phyloP scores from a whole-genome alignment of 805 yeast species.

The Saccharomycopsis sp. region DNA sequence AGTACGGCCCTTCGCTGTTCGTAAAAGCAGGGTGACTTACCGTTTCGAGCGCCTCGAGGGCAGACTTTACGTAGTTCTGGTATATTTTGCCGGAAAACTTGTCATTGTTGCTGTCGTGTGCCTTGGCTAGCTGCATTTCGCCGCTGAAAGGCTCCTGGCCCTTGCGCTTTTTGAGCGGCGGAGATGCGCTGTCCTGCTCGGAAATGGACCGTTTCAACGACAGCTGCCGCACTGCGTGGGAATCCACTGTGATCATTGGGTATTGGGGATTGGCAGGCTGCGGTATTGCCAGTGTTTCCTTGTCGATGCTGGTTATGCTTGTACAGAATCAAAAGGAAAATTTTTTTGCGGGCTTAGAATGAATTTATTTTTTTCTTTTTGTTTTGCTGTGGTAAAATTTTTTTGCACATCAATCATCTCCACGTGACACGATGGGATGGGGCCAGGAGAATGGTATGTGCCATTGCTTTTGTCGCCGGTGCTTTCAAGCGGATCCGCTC shows the following conservation, averaged over 20 bases:
- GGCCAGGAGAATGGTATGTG: too few species aligned
- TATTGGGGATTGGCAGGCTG: neutral
- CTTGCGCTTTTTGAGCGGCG: neutral
- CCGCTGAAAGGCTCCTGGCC: neutral
- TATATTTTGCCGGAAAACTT: neutral
- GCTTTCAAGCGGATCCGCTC: too few species aligned
- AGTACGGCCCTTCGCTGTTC: too few species aligned
- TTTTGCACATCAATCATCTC: neutral
- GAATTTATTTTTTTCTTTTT: neutral
- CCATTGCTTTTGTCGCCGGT: too few species aligned
- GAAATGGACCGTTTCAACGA: neutral
- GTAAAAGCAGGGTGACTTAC: too few species aligned
- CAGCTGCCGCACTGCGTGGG: neutral
- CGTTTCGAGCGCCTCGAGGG: neutral
- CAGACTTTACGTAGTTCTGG: neutral
- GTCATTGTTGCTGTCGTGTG: neutral
- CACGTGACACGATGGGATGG: neutral
- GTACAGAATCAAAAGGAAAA: neutral
- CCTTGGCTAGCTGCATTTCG: neutral
- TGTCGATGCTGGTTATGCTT: neutral
- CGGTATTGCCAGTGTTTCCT: neutral
- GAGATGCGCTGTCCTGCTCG: neutral
- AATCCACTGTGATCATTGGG: neutral
- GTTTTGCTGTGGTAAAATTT: neutral
- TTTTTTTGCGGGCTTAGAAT: neutral